phyloP scores from a whole-genome alignment of 306 rosid genomes.

The Crotalaria pallida region DNA sequence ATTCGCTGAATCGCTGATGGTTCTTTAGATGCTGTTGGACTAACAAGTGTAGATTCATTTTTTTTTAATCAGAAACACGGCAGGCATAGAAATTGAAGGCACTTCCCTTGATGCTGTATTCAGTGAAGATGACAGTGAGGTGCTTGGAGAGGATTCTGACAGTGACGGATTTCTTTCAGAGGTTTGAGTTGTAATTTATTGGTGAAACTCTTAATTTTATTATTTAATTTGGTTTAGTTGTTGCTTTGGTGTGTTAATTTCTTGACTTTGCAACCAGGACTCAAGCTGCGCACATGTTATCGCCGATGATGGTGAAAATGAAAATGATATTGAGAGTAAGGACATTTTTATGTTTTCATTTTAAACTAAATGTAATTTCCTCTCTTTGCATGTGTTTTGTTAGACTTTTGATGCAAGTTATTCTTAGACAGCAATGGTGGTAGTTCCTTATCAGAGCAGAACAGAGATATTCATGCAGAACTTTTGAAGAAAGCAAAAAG shows the following conservation, averaged over 20 bases:
- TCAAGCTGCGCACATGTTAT: constrained; percentile 20
- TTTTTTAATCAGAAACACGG: constrained; percentile 30
- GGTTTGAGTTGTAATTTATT: constrained; percentile 42
- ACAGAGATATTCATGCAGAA: constrained; percentile 46
- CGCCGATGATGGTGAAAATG: constrained; percentile 38
- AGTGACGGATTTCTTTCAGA: constrained; percentile 88
- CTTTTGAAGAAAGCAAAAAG: constrained; percentile 47
- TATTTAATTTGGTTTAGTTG: neutral
- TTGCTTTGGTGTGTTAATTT: constrained; percentile 23
- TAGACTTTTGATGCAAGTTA: constrained; percentile 13
- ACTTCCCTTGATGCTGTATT: constrained; percentile 54
- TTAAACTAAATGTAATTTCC: neutral
- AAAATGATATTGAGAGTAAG: constrained; percentile 44
- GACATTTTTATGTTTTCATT: constrained; percentile 16
- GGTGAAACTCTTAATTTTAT: neutral
- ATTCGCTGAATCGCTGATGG: neutral
- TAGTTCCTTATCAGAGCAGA: constrained; percentile 44
- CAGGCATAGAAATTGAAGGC: constrained; percentile 31
- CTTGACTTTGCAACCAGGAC: constrained; percentile 45
- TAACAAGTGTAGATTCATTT: neutral
- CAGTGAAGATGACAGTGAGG: constrained; percentile 52
- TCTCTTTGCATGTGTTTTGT: neutral
- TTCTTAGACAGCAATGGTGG: constrained; percentile 41
- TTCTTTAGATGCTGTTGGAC: neutral
- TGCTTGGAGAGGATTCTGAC: constrained; percentile 54